phyloP scores from a whole-genome alignment of 163 green algal genomes.

The Botryococcus braunii region DNA sequence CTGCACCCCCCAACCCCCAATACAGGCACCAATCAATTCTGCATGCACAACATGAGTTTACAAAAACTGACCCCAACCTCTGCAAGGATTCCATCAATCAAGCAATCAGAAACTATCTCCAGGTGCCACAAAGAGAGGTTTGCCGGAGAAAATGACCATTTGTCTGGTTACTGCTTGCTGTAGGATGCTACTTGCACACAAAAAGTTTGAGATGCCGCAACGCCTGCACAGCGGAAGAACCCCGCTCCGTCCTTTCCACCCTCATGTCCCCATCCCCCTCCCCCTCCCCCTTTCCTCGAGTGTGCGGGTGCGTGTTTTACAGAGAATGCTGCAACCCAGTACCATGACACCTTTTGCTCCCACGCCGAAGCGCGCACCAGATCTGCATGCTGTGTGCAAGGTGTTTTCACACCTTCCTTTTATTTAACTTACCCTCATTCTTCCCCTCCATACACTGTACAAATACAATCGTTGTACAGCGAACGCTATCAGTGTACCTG shows the following conservation, averaged over 20 bases:
- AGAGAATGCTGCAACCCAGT: too few species aligned
- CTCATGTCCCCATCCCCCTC: too few species aligned
- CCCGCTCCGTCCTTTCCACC: too few species aligned
- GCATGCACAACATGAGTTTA: not conserved
- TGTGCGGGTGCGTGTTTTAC: too few species aligned
- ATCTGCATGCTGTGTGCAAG: too few species aligned
- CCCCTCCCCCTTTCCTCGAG: too few species aligned
- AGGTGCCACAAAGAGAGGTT: not conserved
- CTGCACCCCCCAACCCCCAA: slow-evolving; percentile 12
- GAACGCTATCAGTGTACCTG: slow-evolving; percentile 9
- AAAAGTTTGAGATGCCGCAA: too few species aligned
- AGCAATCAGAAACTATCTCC: not conserved
- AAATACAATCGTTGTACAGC: not conserved
- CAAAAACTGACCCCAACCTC: not conserved
- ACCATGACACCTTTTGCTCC: not conserved
- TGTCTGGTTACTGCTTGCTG: not conserved
- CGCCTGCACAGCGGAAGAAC: too few species aligned
- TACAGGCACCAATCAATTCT: not conserved
- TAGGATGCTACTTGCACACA: too few species aligned
- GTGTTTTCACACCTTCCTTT: too few species aligned
- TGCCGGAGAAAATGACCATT: not conserved
- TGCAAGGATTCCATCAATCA: not conserved
- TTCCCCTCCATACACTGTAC: not conserved
- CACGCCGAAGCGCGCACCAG: not conserved
- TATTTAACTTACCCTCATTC: not conserved